phyloP scores from a whole-genome alignment of 1,139 yeast genomes.

The Taiozyma sp. region DNA sequence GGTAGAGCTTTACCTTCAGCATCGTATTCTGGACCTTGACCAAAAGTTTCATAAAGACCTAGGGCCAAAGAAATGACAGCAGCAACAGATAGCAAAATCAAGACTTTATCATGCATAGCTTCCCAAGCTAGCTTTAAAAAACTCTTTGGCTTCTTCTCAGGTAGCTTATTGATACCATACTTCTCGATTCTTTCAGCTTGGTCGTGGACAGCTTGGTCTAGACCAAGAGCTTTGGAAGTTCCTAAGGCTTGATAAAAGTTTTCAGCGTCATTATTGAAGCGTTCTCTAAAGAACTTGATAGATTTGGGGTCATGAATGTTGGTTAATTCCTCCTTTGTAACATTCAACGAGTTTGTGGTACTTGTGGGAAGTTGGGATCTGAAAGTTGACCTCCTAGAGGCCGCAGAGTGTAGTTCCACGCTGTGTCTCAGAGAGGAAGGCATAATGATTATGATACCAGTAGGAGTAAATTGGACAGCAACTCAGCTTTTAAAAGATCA shows the following conservation, averaged over 20 bases:
- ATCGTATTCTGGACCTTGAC: constrained; percentile 72
- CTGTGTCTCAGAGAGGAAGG: not conserved
- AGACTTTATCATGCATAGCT: constrained; percentile 87
- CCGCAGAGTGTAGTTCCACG: not conserved
- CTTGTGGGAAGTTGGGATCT: not conserved
- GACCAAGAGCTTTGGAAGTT: constrained; percentile 41
- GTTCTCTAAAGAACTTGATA: constrained; percentile 21
- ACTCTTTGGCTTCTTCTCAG: constrained; percentile 61
- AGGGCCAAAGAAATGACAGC: constrained; percentile 85
- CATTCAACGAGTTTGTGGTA: constrained; percentile 4
- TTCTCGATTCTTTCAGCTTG: constrained; percentile 18
- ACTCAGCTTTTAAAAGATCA: no score
- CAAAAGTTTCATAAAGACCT: constrained; percentile 90
- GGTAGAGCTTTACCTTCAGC: constrained; percentile 72
- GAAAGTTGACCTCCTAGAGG: constrained; percentile 4
- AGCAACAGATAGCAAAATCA: constrained; percentile 76
- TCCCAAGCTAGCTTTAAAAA: constrained; percentile 67
- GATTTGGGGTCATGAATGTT: constrained; percentile 33
- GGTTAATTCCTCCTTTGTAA: constrained; percentile 23
- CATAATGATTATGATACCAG: not conserved
- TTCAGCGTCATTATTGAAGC: constrained; percentile 21
- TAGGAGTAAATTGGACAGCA: no score
- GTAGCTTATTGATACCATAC: constrained; percentile 69
- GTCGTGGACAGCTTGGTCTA: constrained; percentile 30
- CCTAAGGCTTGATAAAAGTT: constrained; percentile 26